Evolutionary conservation across 1,284 basidiomycete species (phyloP), one percentile per base, ranked within the genome.

Genomic region (Jaminaea rosea): DNA sequence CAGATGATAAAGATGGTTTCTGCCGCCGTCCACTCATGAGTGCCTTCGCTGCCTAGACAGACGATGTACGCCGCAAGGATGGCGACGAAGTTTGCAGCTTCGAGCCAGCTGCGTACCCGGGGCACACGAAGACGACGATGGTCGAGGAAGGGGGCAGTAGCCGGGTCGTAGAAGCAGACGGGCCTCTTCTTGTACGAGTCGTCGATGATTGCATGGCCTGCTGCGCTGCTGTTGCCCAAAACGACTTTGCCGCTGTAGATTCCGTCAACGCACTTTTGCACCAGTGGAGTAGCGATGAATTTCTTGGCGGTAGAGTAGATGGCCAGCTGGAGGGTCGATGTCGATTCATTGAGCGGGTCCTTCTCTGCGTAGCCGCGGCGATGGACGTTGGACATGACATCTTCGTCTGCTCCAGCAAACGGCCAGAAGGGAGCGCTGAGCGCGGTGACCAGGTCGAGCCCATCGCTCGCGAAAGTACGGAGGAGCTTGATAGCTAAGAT

Each of bases 121-220:
- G 91, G 91, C 1, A 96, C 91, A 78, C 93, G 93, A 37, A 96
- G 80, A 8, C 89, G 88, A 66, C 93, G 91, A 74, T 96, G 91
- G 70, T 96, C 90, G 4, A 96, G 80, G 24, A 94, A 75, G 10
- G 91, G 89, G 0, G 91, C 90, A 69, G 84, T 88, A 69, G 88
- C 84, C 1, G 91, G 91, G 69, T 96, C 89, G 74, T 94, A 94
- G 65, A 93, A 87, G 75, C 91, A 87, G 31, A 94, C 82, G 1
- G 91, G 89, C 28, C 83, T 87, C 47, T 85, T 82, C 77, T 94
- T 94, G 76, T 94, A 96, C 32, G 87, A 91, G 87, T 93, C 67
- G 42, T 59, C 57, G 24, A 66, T 47, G 42, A 69, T 60, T 32
- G 67, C 64, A 44, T 69, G 67, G 8, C 53, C 55, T 4, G 65